Conservation (phyloP, 805 yeast genomes). For the Kluyveromyces dobzhanskii region DNA sequence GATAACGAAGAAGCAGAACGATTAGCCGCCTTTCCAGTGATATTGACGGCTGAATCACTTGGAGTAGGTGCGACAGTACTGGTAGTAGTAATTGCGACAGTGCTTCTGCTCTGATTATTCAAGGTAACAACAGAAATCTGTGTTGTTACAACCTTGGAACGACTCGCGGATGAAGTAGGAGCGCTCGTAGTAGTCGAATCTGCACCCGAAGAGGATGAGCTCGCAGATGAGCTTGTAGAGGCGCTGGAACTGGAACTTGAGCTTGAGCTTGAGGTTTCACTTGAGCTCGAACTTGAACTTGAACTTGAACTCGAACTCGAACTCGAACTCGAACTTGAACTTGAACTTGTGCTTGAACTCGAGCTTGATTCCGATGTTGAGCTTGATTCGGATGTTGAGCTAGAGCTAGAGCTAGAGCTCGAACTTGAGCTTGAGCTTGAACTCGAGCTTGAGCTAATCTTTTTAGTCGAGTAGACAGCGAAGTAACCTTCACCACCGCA, state of each 20-base stretch:
- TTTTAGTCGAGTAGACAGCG: constrained; percentile 33
- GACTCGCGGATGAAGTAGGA: no score
- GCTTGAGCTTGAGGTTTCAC: constrained; percentile 8
- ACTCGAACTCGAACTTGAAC: constrained; percentile 5
- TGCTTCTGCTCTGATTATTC: constrained; percentile 12
- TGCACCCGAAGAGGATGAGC: constrained; percentile 6
- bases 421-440: constrained; percentile 14
- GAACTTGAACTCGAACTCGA: constrained; percentile 9
- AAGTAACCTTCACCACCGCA: constrained; percentile 57
- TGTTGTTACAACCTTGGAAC: constrained; percentile 16
- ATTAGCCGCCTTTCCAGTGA: constrained; percentile 4
- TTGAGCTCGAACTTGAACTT: constrained; percentile 5
- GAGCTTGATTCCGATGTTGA: constrained; percentile 11
- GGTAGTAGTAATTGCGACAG: constrained; percentile 22
- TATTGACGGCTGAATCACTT: constrained; percentile 1
- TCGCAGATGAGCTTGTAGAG: constrained; percentile 12
- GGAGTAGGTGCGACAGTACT: constrained; percentile 16
- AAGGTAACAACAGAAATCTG: constrained; percentile 20
- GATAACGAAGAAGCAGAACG: constrained; percentile 7
- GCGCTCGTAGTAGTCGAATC: constrained; percentile 13
- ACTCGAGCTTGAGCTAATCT: constrained; percentile 10
- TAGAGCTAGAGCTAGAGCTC: constrained; percentile 9
- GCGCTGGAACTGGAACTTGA: constrained; percentile 10
- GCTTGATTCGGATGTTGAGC: constrained; percentile 2
- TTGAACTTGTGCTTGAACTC: neutral